Evolutionary conservation across 2,329 filamentous ascomycete genomes (phyloP), one percentile per base, ranked within the genome.

Genomic region (Microdochium paspali): DNA sequence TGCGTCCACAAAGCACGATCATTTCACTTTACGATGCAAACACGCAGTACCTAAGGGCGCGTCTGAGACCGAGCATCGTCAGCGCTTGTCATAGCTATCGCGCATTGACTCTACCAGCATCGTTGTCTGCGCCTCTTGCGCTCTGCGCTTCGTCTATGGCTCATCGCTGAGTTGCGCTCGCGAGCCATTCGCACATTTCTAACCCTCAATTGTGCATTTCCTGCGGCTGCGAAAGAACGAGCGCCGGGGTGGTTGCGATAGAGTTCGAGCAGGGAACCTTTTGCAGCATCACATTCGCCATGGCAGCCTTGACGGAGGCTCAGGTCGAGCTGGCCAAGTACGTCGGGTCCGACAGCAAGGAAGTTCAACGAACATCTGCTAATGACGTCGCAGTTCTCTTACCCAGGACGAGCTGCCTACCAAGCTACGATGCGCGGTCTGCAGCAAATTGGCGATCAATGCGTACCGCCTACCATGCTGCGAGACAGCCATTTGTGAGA

Each of bases 401-500:
- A 72, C 80, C 20, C 80, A 85, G 54, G 87, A 91, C 58, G 88
- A 93, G 52, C 90, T 96, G 49, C 93, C 93, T n/a, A 89, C 90
- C 60, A 96, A 95, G 74, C 78, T 98, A 53, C 86, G 90, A 67
- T 98, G 93, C 73, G 89, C 89, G 46, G 87, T 89, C 57, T 98
- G 93, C 69, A 93, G 86, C 70, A 90, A 87, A 65, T 76, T 97
- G 49, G 90, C 90, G 25, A 73, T 95, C 54, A 94, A 96, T 63
- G 88, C 91, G 9, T 95, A 89, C 64, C 87, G 90, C 53, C 74
- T 96, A 24, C 88, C 90, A 1, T 98, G 93, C 68, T 98, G 93
- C 66, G 93, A 96, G 61, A 91, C 95, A 62, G 84, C 87, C 35
- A 95, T 97, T 49, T 97, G 93, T 73, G 86, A 91, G 61, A 77